Percentiles rank a stretch among this genome's conserved stretches.
Conservation (phyloP, 1,284 basidiomycete species). For the Phlebopus sp. region DNA sequence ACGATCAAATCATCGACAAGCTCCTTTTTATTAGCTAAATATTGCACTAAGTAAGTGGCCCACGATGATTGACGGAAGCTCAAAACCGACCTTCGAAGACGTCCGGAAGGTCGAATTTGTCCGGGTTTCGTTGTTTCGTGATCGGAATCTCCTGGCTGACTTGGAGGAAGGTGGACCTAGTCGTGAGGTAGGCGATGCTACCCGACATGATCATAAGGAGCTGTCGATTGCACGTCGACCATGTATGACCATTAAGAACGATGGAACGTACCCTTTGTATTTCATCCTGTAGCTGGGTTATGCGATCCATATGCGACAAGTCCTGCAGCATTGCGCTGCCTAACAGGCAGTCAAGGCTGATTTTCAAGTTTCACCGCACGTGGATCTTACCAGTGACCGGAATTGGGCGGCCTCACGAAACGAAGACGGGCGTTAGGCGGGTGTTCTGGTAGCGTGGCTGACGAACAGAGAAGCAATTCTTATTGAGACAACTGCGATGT, state of each 20-base stretch:
- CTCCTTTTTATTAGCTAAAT: slow-evolving; percentile 71
- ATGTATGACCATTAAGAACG: not conserved
- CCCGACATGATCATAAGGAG: slow-evolving; percentile 81
- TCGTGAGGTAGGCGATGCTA: slow-evolving; percentile 71
- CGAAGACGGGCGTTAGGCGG: no score
- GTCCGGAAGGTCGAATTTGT: slow-evolving; percentile 67
- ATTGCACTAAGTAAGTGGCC: not conserved
- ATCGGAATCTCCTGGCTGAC: slow-evolving; percentile 70
- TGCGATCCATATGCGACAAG: slow-evolving; percentile 84
- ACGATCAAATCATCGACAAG: slow-evolving; percentile 74
- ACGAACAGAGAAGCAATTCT: no score
- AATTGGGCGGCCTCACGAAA: no score
- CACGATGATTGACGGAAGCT: not conserved
- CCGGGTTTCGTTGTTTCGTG: slow-evolving; percentile 68
- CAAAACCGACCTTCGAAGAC: slow-evolving; percentile 56
- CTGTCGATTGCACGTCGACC: slow-evolving; percentile 33
- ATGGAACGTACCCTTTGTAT: slow-evolving; percentile 63
- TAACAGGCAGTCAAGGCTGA: slow-evolving; percentile 1
- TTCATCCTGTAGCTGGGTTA: slow-evolving; percentile 85
- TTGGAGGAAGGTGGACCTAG: slow-evolving; percentile 69
- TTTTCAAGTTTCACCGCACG: no score
- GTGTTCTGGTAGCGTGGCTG: no score
- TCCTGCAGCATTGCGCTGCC: slow-evolving; percentile 75
- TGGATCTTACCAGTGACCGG: no score
- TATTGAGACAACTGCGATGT: no score